Evolutionary conservation across 1,284 basidiomycete genomes (phyloP).

Genomic region (Ustilago sp.): DNA sequence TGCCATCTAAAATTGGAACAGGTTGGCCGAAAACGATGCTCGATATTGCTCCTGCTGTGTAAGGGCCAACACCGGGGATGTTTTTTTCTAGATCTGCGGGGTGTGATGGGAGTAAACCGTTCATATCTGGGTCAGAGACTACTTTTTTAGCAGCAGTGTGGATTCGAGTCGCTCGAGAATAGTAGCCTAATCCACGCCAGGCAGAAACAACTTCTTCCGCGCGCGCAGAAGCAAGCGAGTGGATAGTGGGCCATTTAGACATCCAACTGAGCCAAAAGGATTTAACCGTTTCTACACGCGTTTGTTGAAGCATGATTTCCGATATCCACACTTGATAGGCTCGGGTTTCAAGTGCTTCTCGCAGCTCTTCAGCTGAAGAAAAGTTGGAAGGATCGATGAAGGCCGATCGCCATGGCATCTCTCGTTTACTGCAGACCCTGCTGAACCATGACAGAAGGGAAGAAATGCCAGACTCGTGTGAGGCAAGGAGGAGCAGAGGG

Average conservation of each 20-base stretch:
- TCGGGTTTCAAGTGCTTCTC: constrained; percentile 70
- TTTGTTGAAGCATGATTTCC: constrained; percentile 98
- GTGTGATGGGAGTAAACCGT: constrained; percentile 81
- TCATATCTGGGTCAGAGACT: constrained; percentile 70
- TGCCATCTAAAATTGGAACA: constrained; percentile 65
- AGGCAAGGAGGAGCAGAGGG: constrained; percentile 46
- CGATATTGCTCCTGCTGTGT: constrained; percentile 75
- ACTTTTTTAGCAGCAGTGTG: constrained; percentile 63
- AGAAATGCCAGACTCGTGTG: constrained; percentile 13
- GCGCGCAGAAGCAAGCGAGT: constrained; percentile 79
- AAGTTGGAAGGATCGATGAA: constrained; percentile 69
- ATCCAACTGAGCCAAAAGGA: constrained; percentile 66
- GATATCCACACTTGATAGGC: constrained; percentile 81
- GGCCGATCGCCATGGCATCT: constrained; percentile 87
- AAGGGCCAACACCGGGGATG: constrained; percentile 89
- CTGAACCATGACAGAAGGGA: constrained; percentile 76
- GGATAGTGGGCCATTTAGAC: constrained; percentile 65
- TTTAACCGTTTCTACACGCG: constrained; percentile 72
- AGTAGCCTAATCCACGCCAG: constrained; percentile 67
- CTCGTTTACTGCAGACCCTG: constrained; percentile 75
- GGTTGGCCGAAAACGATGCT: constrained; percentile 65
- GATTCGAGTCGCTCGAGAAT: constrained; percentile 65
- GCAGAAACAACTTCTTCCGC: constrained; percentile 64
- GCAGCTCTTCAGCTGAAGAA: constrained; percentile 71
- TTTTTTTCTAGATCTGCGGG: constrained; percentile 83